Evolutionary conservation across 2,329 filamentous ascomycete genomes (phyloP), one percentile per base, ranked within the genome.

Genomic region (Epichloe baconii): DNA sequence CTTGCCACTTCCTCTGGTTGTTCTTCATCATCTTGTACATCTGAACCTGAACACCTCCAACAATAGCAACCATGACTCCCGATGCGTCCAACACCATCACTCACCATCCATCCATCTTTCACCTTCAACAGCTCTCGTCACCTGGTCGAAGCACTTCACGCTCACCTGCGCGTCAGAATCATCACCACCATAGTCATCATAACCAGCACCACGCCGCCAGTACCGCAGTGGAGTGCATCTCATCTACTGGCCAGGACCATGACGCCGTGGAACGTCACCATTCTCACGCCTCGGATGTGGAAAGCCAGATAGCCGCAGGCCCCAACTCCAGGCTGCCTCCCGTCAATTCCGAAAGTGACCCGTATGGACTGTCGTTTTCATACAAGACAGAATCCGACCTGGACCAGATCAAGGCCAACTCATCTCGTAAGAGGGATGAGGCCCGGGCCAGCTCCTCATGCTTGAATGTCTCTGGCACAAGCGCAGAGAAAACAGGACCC

Each of bases 321-420:
- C 58, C 57, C 38, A 60, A 56, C n/a, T 61, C 74, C 43, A 71
- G 72, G 40, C 68, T 78, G 7, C 82, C 83, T 0, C 74, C 73
- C 8, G 79, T 83, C 60, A 79, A 74, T 19, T 66, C 68, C 26
- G 80, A 83, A 57, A 85, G 80, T 61, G 91, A 97, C 60, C 91
- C 91, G 0, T 93, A 88, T 67, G 80, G 83, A 50, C 81, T 97
- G 4, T 81, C 86, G 1, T 78, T 79, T 2, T 82, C 80, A 50
- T 79, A 93, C 65, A 97, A 95, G 71, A 82, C 85, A 19, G 73
- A 81, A 34, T 78, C 76, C 17, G 87, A 96, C 64, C 80, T 96
- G 56, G 78, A 82, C 37, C 74, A 79, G 59, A 91, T 95, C 65
- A 80, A 81, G 55, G 84, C 88, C 52, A 95, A 94, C 64, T 86